Evolutionary conservation across 768 basidiomycete species (phyloP).

Genomic region (Rhizopogon sp.): DNA sequence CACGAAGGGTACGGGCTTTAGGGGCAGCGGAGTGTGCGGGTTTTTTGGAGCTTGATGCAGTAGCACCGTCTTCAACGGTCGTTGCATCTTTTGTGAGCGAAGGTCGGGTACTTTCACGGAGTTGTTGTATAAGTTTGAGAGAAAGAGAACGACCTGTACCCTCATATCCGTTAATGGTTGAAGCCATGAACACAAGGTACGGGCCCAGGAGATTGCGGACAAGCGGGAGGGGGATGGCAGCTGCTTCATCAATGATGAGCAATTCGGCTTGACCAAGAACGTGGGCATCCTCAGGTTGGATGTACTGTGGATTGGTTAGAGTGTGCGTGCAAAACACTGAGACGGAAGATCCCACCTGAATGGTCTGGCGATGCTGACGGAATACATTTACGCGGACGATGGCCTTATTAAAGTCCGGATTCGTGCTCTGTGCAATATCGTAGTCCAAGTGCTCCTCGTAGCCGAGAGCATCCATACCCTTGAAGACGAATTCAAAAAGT

Average conservation of each 20-base stretch:
- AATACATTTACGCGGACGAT: conserved; percentile 96
- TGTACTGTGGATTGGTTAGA: conserved; percentile 59
- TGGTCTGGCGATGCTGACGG: conserved; percentile 90
- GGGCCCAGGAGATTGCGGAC: conserved; percentile 93
- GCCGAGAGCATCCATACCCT: conserved; percentile 89
- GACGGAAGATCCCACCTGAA: conserved; percentile 60
- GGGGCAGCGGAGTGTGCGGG: conserved; percentile 52
- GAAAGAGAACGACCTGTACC: conserved; percentile 98
- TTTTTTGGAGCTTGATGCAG: conserved; percentile 48
- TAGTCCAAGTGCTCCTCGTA: conserved; percentile 99
- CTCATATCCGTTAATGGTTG: conserved; percentile 99
- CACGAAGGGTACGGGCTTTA: conserved; percentile 68
- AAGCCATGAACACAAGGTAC: conserved; percentile 97
- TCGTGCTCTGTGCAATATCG: conserved; percentile 93
- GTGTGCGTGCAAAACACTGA: neutral
- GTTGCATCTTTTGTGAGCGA: conserved; percentile 62
- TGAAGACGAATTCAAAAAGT: conserved; percentile 96
- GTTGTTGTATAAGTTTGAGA: conserved; percentile 94
- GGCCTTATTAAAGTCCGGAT: conserved; percentile 90
- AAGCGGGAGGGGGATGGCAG: conserved; percentile 94
- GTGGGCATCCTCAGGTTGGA: conserved; percentile 96
- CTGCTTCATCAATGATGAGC: conserved; percentile 97
- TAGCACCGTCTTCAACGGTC: conserved; percentile 34
- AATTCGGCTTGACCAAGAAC: conserved; percentile 97
- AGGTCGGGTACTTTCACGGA: conserved; percentile 85